Evolutionary conservation across 139 green algal species (phyloP).

Genomic region (Coccomyxa sp.): DNA sequence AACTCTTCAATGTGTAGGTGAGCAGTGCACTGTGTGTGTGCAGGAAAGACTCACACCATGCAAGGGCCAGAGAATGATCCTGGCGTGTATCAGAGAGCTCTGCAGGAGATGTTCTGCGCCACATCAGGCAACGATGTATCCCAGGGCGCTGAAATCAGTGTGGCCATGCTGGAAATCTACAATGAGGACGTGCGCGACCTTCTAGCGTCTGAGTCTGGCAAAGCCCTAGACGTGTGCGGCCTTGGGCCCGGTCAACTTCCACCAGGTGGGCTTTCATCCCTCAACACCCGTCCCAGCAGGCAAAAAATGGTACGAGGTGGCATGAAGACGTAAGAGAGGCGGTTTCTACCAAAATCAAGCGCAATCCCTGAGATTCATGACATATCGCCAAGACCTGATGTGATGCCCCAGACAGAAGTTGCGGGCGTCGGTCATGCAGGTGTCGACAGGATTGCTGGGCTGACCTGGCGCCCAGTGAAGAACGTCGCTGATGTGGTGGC

Average conservation of each 20-base stretch:
- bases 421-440: constrained; percentile 12
- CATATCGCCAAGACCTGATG: no score
- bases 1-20: no score
- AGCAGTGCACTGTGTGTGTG: background rate
- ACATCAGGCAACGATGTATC: constrained; percentile 69
- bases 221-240: constrained; percentile 17
- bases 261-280: constrained; percentile 19
- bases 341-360: background rate
- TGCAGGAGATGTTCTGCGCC: constrained; percentile 77
- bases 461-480: constrained; percentile 29
- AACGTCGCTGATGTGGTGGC: constrained; percentile 39
- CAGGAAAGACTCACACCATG: constrained; percentile 72
- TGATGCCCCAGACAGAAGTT: no score
- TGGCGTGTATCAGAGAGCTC: constrained; percentile 82
- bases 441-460: constrained; percentile 19
- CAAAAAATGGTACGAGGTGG: no score
- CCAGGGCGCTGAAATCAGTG: constrained; percentile 14
- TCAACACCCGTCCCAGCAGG: no score
- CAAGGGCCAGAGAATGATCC: constrained; percentile 48
- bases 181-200: constrained; percentile 53
- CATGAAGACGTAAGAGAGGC: no score
- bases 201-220: constrained; percentile 10
- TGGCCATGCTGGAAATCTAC: constrained; percentile 68
- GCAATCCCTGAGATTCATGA: no score
- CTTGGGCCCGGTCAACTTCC: constrained; percentile 12